Percentiles rank a stretch among this genome's conserved stretches.
Conservation (phyloP, 257 asterid species). For the Ligustrum vulgare region DNA sequence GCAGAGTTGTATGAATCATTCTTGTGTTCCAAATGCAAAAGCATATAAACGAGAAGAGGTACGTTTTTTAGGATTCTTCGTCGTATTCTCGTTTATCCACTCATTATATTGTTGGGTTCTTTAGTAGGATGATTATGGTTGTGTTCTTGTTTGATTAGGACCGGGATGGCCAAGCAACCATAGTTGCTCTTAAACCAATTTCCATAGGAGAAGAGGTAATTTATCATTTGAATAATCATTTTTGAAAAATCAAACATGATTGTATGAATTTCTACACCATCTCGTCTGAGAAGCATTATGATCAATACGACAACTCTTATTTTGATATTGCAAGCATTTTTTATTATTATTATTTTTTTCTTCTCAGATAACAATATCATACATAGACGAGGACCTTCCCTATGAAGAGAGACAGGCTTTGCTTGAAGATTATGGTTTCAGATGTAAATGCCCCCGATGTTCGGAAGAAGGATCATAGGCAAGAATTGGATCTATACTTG, state of each 20-base stretch:
- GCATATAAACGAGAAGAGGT: slow-evolving; percentile 95
- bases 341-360: background rate
- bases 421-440: slow-evolving; percentile 86
- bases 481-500: slow-evolving; percentile 10
- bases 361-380: slow-evolving; percentile 80
- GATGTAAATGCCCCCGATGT: slow-evolving; percentile 75
- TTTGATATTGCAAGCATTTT: background rate
- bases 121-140: background rate
- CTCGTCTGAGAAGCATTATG: background rate
- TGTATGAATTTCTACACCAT: background rate
- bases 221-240: background rate
- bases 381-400: slow-evolving; percentile 82
- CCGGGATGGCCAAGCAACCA: slow-evolving; percentile 78
- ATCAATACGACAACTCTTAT: background rate
- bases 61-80: slow-evolving; percentile 6
- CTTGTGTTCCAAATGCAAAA: slow-evolving; percentile 84
- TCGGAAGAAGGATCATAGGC: slow-evolving; percentile 42
- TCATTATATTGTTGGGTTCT: background rate
- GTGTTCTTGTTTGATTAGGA: slow-evolving; percentile 50
- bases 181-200: slow-evolving; percentile 63
- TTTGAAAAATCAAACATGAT: background rate
- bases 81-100: background rate
- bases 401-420: slow-evolving; percentile 66
- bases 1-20: slow-evolving; percentile 95
- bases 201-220: slow-evolving; percentile 77